Conservation (phyloP, 345 rosid genomes). For the Clausena lansium region DNA sequence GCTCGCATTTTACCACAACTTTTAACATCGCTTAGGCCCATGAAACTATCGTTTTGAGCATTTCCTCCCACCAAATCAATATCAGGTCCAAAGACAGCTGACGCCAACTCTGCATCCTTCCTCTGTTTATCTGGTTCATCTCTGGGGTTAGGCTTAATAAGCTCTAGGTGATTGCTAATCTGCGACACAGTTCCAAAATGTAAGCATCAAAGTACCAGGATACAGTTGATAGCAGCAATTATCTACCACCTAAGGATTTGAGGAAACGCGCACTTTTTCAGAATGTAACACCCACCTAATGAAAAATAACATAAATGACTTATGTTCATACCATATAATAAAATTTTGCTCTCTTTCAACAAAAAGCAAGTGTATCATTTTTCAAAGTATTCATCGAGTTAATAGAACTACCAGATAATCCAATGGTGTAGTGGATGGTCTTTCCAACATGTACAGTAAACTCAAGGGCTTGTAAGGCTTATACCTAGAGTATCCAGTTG, state of each 20-base stretch:
- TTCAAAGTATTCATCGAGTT: background rate
- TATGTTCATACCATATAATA: background rate
- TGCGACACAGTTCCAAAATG: slow-evolving; percentile 29
- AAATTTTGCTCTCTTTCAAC: background rate
- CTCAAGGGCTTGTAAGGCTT: background rate
- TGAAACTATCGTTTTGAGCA: slow-evolving; percentile 67
- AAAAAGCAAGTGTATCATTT: background rate
- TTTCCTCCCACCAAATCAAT: slow-evolving; percentile 77
- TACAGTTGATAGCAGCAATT: background rate
- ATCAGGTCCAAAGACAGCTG: slow-evolving; percentile 80
- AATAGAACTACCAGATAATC: background rate
- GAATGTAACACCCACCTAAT: background rate
- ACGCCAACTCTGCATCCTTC: slow-evolving; percentile 85
- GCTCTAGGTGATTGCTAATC: slow-evolving; percentile 96
- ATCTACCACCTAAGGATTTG: background rate
- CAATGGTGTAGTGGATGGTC: background rate
- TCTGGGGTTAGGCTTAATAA: slow-evolving; percentile 86
- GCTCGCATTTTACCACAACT: slow-evolving; percentile 96
- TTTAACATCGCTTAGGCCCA: slow-evolving; percentile 76
- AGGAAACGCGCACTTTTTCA: background rate
- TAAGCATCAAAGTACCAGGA: slow-evolving; percentile 7
- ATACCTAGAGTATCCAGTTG: background rate
- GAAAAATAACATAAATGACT: background rate
- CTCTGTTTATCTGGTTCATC: slow-evolving; percentile 85
- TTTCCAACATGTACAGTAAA: background rate